A percentile compares a stretch with the other conserved stretches of the same genome.
These are phyloP conservation scores for Ceratocystis cubensis DNA, from an alignment of 2,329 filamentous ascomycete species.

Conservation along the genomic window DNA sequence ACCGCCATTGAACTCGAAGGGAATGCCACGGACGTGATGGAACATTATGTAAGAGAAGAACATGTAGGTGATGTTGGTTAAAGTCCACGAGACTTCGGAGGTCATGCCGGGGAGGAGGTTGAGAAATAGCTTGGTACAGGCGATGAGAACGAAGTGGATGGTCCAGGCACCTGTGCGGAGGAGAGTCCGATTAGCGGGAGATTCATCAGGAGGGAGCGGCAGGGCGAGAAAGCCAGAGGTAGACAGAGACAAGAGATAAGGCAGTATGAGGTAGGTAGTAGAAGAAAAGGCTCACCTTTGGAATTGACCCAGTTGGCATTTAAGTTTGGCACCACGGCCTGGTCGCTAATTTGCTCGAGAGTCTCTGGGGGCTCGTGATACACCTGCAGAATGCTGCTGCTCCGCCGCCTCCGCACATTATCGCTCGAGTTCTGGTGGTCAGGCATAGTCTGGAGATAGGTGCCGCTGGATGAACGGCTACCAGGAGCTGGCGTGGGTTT, in stretches of 20 bases:
- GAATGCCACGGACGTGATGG: slow-evolving; percentile 93
- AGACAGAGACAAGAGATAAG: background rate
- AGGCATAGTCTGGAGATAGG: slow-evolving; percentile 46
- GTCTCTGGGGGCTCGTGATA: slow-evolving; percentile 96
- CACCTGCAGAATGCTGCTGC: slow-evolving; percentile 82
- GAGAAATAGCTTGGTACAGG: slow-evolving; percentile 87
- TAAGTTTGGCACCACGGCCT: slow-evolving; percentile 84
- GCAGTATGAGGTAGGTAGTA: background rate
- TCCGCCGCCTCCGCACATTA: slow-evolving; percentile 72
- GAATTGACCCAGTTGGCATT: slow-evolving; percentile 99
- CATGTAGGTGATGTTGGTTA: slow-evolving; percentile 99
- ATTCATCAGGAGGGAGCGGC: background rate
- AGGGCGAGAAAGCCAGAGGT: background rate
- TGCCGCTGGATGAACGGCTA: slow-evolving; percentile 30
- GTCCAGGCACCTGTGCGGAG: slow-evolving; percentile 71
- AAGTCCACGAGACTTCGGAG: slow-evolving; percentile 95
- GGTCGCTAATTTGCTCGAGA: slow-evolving; percentile 93
- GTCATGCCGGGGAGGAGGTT: slow-evolving; percentile 93
- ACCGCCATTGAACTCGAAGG: slow-evolving; percentile 96
- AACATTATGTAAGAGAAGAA: slow-evolving; percentile 99
- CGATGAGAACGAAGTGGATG: slow-evolving; percentile 89
- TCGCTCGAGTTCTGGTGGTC: slow-evolving; percentile 39
- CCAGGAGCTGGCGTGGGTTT: slow-evolving; percentile 33
- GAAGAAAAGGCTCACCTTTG: slow-evolving; percentile 54
- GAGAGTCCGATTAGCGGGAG: slow-evolving; percentile 6